Evolutionary conservation across 1,284 basidiomycete species (phyloP), one percentile per base, ranked within the genome.

Genomic region (Tilletia caries): DNA sequence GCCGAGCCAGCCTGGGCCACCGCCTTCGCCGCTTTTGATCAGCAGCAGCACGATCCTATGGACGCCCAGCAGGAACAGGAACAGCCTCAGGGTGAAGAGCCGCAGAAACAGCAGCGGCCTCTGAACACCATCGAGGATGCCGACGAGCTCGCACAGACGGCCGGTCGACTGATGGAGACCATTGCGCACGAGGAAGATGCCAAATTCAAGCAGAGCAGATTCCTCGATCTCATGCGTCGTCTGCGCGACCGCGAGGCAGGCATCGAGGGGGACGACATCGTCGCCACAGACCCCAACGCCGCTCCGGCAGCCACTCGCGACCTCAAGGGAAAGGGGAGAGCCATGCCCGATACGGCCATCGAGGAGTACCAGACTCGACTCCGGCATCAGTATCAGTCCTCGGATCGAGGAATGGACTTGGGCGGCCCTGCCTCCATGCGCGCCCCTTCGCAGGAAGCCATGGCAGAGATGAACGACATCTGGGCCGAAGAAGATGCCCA

Each of bases 121-220:
- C 27, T 23, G n/a, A 46, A 32, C 23, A 54, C 65, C 1, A 27
- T 50, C 65, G 67, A 68, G 54, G 76, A 75, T 62, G 74, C 73
- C 18, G 84, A 85, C 64, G 78, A 79, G 25, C 79, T 85, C 46
- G 83, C 84, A 1, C 73, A 76, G 48, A 84, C 84, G 1, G 84
- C 84, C 12, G 83, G 82, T 25, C 73, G 77, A 27, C 76, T 85
- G 1, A 78, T 85, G 64, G 72, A 79, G 3, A 80, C 82, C 8
- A 82, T 85, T 13, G 76, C 79, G 68, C 87, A 90, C 34, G 86
- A 88, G 34, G 74, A 78, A 73, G 94, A 92, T 79, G 88, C 90
- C 54, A 97, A 97, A 83, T 93, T 98, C 82, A 88, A 89, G 81
- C 88, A 94, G 66, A 95, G 92, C 83, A 87, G 89, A 73, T 98